Conservation (phyloP, 164 flowering plant species). For the Dillenia turbinata region DNA sequence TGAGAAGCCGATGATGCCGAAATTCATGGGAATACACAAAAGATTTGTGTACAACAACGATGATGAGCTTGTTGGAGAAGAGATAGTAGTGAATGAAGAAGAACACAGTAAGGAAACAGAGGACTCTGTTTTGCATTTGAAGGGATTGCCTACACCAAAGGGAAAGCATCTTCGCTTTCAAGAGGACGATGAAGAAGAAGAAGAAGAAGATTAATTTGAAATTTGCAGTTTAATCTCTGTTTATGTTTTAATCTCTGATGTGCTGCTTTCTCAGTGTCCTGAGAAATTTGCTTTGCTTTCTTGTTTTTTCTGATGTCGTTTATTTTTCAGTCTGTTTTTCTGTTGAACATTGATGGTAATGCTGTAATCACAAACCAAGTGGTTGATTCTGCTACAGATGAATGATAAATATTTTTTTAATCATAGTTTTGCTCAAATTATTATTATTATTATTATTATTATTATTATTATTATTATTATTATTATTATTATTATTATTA, state of each 20-base stretch:
- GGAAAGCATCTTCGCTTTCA: slow-evolving; percentile 62
- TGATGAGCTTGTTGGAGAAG: slow-evolving; percentile 35
- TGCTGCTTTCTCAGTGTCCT: neutral
- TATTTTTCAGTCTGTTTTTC: too few relatives aligned
- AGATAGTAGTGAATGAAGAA: slow-evolving; percentile 4
- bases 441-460: too few relatives aligned
- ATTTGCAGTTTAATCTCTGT: neutral
- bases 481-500: too few relatives aligned
- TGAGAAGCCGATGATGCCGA: slow-evolving; percentile 12
- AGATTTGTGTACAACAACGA: slow-evolving; percentile 62
- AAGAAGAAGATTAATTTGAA: neutral
- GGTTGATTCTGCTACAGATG: neutral
- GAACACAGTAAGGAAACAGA: neutral
- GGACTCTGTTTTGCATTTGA: slow-evolving; percentile 23
- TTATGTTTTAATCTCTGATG: neutral
- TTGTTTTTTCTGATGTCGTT: neutral
- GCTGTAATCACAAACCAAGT: too few relatives aligned
- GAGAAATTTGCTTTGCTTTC: too few relatives aligned
- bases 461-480: too few relatives aligned
- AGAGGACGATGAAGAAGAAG: slow-evolving; percentile 22
- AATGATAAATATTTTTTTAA: too few relatives aligned
- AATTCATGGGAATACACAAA: slow-evolving; percentile 48
- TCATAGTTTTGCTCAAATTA: too few relatives aligned
- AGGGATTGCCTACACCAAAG: slow-evolving; percentile 50
- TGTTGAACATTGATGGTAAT: too few relatives aligned